These are phyloP conservation scores for Dendrothele bispora DNA, from an alignment of 768 basidiomycete species.

Conservation along the genomic window DNA sequence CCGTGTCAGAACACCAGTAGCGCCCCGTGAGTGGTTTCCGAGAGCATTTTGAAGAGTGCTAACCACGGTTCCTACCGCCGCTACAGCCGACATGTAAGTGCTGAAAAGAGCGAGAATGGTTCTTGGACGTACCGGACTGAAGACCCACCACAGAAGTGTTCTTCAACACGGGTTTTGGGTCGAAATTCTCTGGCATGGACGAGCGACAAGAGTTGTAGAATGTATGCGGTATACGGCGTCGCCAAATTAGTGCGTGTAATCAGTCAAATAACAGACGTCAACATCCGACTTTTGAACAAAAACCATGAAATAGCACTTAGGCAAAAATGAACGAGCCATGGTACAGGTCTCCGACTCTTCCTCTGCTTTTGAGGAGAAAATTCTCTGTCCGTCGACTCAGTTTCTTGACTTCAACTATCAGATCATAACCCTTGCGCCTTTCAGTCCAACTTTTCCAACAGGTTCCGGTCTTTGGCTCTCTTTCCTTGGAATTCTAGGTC, in stretches of 20 bases:
- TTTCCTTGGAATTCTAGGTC: constrained; percentile 36
- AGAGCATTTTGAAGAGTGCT: constrained; percentile 78
- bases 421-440: constrained; percentile 11
- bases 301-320: no score
- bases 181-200: constrained; percentile 26
- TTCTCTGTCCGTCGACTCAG: background rate
- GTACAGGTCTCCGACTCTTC: background rate
- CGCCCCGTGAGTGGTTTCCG: constrained; percentile 73
- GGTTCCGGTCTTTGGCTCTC: constrained; percentile 44
- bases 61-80: constrained; percentile 64
- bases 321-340: no score
- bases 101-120: background rate
- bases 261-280: no score
- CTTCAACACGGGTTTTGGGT: constrained; percentile 54
- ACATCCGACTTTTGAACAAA: no score
- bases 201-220: background rate
- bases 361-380: background rate
- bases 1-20: constrained; percentile 82
- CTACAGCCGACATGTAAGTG: constrained; percentile 19
- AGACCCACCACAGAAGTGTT: constrained; percentile 59
- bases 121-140: constrained; percentile 39
- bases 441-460: constrained; percentile 33
- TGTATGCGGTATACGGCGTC: no score
- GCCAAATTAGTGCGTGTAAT: no score
- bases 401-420: background rate